A percentile compares a stretch with the other conserved stretches of the same genome.
phyloP scores from a whole-genome alignment of 306 rosid species.

The Prunus fruticosa region DNA sequence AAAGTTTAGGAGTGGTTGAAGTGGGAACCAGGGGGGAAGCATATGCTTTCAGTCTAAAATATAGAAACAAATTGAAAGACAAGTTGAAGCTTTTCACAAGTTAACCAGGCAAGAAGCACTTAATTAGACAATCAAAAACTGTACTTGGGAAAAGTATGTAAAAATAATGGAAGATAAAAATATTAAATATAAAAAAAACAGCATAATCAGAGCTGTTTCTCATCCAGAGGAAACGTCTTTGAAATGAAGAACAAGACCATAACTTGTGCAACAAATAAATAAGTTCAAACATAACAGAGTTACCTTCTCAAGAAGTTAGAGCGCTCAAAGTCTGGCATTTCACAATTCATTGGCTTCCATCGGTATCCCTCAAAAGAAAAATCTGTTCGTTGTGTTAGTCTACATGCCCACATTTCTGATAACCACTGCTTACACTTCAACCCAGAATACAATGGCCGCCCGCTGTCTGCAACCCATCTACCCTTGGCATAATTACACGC shows the following conservation, averaged over 20 bases:
- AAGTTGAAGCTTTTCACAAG: not conserved
- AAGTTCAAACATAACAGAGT: slow-evolving; percentile 25
- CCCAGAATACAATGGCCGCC: slow-evolving; percentile 80
- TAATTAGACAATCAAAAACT: slow-evolving; percentile 1
- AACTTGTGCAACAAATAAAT: not conserved
- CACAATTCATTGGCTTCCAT: slow-evolving; percentile 81
- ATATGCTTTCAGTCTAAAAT: not conserved
- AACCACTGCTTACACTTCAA: slow-evolving; percentile 77
- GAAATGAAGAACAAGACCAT: not conserved
- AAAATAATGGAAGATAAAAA: slow-evolving; percentile 6
- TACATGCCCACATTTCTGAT: slow-evolving; percentile 90
- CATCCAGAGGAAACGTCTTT: not conserved
- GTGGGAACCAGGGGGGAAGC: not conserved
- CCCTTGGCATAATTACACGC: slow-evolving; percentile 89
- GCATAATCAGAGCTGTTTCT: not conserved
- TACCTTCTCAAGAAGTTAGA: slow-evolving; percentile 73
- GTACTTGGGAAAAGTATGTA: not conserved
- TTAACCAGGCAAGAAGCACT: not conserved
- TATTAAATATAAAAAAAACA: not conserved
- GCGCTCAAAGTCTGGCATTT: slow-evolving; percentile 65
- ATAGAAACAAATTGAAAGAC: not conserved
- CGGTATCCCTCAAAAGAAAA: slow-evolving; percentile 82
- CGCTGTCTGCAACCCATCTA: slow-evolving; percentile 75
- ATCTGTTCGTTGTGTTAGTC: slow-evolving; percentile 68
- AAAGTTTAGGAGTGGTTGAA: not conserved